Percentiles rank a stretch among this genome's conserved stretches.
These are phyloP conservation scores for Papiliotrema flavescens DNA, from an alignment of 1,284 basidiomycete genomes.

Conservation along the genomic window DNA sequence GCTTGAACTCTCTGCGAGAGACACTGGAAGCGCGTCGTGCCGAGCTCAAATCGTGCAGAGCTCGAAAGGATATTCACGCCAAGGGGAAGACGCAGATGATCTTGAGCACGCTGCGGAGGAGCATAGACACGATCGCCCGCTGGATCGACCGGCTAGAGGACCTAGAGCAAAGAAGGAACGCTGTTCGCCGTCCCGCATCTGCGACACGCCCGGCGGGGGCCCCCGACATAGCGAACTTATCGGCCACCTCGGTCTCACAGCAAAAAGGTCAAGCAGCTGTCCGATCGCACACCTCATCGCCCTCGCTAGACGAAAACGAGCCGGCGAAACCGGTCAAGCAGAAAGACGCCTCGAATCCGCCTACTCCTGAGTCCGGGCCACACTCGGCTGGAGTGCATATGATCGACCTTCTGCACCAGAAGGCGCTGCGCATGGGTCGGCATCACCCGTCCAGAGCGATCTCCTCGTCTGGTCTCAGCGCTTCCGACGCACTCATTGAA, in stretches of 20 bases:
- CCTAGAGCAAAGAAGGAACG: constrained; percentile 15
- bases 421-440: neutral
- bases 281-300: no score
- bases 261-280: no score
- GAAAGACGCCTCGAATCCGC: neutral
- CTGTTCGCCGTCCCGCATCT: no score
- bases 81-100: neutral
- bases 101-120: neutral
- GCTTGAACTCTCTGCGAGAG: constrained; percentile 16
- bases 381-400: no score
- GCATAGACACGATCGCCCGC: constrained; percentile 21
- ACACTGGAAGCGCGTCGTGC: constrained; percentile 1
- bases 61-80: neutral
- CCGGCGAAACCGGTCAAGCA: no score
- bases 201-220: no score
- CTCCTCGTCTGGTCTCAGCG: constrained; percentile 37
- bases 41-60: neutral
- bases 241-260: no score
- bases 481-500: constrained; percentile 42
- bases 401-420: neutral
- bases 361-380: no score
- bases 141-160: constrained; percentile 27
- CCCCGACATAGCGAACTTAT: no score
- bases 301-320: no score
- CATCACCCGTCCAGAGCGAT: constrained; percentile 2